phyloP scores from a whole-genome alignment of 169 alveolate species.

The Plasmodium adleri region DNA sequence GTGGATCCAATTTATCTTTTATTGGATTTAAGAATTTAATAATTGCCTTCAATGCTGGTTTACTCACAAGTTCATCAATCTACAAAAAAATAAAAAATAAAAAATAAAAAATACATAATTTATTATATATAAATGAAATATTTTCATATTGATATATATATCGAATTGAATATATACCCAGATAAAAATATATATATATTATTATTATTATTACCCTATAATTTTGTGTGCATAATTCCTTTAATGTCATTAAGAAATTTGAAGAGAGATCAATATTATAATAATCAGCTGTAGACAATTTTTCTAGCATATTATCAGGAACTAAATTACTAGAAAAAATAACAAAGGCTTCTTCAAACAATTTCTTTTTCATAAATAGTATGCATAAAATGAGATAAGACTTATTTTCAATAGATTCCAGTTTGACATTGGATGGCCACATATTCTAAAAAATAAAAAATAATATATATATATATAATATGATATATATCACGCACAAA shows the following conservation, averaged over 20 bases:
- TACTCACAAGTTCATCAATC: conserved; percentile 62
- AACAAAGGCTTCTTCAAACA: conserved; percentile 76
- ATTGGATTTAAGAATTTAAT: conserved; percentile 64
- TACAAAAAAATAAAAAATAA: conserved; percentile 9
- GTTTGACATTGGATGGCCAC: conserved; percentile 77
- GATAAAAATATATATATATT: neutral
- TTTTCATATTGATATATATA: no score
- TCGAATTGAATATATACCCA: neutral
- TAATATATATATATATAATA: neutral
- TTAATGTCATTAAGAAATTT: conserved; percentile 58
- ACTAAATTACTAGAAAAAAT: conserved; percentile 58
- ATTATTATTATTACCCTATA: conserved; percentile 31
- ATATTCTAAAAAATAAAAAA: conserved; percentile 39
- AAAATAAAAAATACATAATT: neutral
- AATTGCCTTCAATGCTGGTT: conserved; percentile 33
- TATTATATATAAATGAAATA: neutral
- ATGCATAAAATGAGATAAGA: conserved; percentile 51
- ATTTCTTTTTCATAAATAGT: conserved; percentile 69
- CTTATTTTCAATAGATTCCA: conserved; percentile 65
- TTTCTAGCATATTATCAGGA: conserved; percentile 64
- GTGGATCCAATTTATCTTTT: conserved; percentile 68
- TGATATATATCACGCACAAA: neutral
- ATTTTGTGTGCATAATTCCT: conserved; percentile 58
- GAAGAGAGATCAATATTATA: conserved; percentile 67
- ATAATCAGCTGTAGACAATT: conserved; percentile 68